A percentile compares a stretch with the other conserved stretches of the same genome.
phyloP scores from a whole-genome alignment of 352 stramenopile genomes.

The Pythium aphanidermatum region DNA sequence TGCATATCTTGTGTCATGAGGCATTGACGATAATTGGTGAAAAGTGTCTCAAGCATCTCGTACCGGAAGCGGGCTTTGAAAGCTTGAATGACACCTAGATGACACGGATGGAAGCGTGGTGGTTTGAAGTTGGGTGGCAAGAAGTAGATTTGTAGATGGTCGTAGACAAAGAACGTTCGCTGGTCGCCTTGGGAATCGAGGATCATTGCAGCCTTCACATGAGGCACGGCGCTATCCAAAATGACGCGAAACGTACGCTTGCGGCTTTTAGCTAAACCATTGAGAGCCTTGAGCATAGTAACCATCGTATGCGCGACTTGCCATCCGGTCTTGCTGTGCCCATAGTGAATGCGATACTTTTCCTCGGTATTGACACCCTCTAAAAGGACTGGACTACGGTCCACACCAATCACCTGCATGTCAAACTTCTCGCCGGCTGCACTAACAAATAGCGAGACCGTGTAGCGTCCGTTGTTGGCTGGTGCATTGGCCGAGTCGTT shows the following conservation, averaged over 20 bases:
- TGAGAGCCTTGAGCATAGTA: slow-evolving; percentile 73
- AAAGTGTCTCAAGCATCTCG: slow-evolving; percentile 75
- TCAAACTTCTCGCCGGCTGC: slow-evolving; percentile 74
- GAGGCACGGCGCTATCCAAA: slow-evolving; percentile 71
- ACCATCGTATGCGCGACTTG: slow-evolving; percentile 78
- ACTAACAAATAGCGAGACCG: slow-evolving; percentile 71
- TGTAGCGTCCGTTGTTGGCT: slow-evolving; percentile 41
- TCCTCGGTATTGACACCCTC: slow-evolving; percentile 56
- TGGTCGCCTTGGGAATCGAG: slow-evolving; percentile 81
- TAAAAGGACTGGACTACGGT: slow-evolving; percentile 49
- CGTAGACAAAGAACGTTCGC: slow-evolving; percentile 82
- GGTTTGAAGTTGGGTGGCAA: slow-evolving; percentile 77
- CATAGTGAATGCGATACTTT: slow-evolving; percentile 71
- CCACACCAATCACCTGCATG: slow-evolving; percentile 74
- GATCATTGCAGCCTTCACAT: slow-evolving; percentile 84
- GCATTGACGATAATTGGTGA: slow-evolving; percentile 49
- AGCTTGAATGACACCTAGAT: slow-evolving; percentile 65
- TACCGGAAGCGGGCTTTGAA: slow-evolving; percentile 79
- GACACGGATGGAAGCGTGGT: slow-evolving; percentile 63
- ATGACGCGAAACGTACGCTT: slow-evolving; percentile 81
- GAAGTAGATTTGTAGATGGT: slow-evolving; percentile 78
- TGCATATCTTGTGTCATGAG: slow-evolving; percentile 41
- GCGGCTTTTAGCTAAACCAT: slow-evolving; percentile 51
- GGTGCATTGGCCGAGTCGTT: not conserved
- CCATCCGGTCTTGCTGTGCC: slow-evolving; percentile 73